Base-by-base conservation (phyloP, 345 rosid species). In the Rhodamnia argentea region DNA sequence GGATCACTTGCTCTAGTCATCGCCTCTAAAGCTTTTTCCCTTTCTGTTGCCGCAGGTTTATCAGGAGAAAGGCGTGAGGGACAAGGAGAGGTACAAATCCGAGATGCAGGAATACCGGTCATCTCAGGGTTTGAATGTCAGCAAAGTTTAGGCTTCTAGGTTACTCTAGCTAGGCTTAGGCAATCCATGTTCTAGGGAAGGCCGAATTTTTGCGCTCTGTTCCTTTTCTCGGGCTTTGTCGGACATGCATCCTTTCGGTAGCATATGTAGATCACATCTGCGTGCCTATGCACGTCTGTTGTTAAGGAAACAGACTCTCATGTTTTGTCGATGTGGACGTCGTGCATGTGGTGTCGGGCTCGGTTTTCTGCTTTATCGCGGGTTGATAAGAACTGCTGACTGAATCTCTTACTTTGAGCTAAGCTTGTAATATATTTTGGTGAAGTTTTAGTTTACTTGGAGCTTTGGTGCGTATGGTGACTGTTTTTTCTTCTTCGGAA, bases 21-120 rank as follows among this genome's bases (percentile, higher is more conserved):
- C 4, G 82, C 76, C 75, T 78, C 26, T 10, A 26, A 29, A 29
- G 56, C 40, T 37, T 14, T 22, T 47, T 7, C 47, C 13, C 14
- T 12, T 62, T 52, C 24, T 76, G 15, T 74, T 9, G 42, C 14
- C 70, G 86, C 92, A 95, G 96, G 92, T 91, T 84, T 95, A 94
- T 89, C 94, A 94, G 90, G 97, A 94, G 85, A 94, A 91, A 88
- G 94, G 96, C 74, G 56, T 90, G 84, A 88, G 90, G 92, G 98
- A 95, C 85, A 93, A 92, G 90, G 96, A 91, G 91, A 94, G 96
- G 89, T 94, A 92, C 91, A 90, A 87, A 91, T 88, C 78, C 12
- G 98, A 95, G 90, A 93, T 96, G 98, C 60, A 84, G 91, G 92
- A 92, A 82, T 92, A 94, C 87, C 90, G 85, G 60, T 90, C 94